Evolutionary conservation across 345 rosid species (phyloP).

Genomic region (Arabidopsis thaliana): TAIR10.1 NC_003076.8:21635501-21636000

Average conservation of each 20-base stretch:
- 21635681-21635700: background rate
- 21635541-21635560: slow-evolving; percentile 3
- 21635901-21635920: slow-evolving; percentile 62
- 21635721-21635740: background rate
- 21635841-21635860: background rate
- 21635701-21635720: background rate
- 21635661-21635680: background rate
- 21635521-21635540: background rate
- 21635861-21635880: background rate
- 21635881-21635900: slow-evolving; percentile 11
- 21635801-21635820: background rate
- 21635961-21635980: slow-evolving; percentile 79
- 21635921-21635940: slow-evolving; percentile 76
- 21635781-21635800: background rate
- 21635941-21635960: slow-evolving; percentile 80
- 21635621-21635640: background rate
- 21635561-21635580: background rate
- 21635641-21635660: background rate
- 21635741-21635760: background rate
- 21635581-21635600: slow-evolving; percentile 5
- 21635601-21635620: slow-evolving; percentile 4
- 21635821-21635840: background rate
- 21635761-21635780: background rate
- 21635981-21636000: background rate
- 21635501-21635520: background rate